Evolutionary conservation across 352 stramenopile species (phyloP).

Genomic region (Pythium phragmiticola): DNA sequence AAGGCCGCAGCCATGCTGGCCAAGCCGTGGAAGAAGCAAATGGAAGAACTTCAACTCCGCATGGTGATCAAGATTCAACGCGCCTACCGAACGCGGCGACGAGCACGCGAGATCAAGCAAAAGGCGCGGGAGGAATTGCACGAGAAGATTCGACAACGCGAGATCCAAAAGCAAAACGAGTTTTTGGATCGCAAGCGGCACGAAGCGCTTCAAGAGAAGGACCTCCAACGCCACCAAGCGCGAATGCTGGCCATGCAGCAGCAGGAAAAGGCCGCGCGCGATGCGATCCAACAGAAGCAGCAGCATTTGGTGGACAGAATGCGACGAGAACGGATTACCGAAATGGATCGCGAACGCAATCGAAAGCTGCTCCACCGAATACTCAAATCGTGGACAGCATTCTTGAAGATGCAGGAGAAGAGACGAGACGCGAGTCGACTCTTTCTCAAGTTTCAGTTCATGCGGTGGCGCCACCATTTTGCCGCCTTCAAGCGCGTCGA

Average conservation of each 20-base stretch:
- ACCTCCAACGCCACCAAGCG: constrained; percentile 53
- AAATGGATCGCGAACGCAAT: constrained; percentile 32
- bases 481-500: constrained; percentile 27
- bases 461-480: constrained; percentile 53
- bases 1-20: constrained; percentile 51
- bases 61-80: constrained; percentile 78
- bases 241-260: constrained; percentile 52
- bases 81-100: constrained; percentile 49
- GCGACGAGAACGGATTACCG: constrained; percentile 45
- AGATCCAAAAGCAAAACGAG: constrained; percentile 46
- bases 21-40: constrained; percentile 68
- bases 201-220: constrained; percentile 49
- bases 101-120: constrained; percentile 39
- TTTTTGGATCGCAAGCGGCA: constrained; percentile 58
- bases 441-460: constrained; percentile 65
- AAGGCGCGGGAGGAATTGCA: constrained; percentile 50
- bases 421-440: constrained; percentile 45
- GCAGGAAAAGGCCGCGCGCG: constrained; percentile 44
- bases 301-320: constrained; percentile 46
- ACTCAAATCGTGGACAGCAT: constrained; percentile 38
- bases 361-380: constrained; percentile 27
- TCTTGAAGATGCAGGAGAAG: constrained; percentile 35
- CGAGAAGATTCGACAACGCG: constrained; percentile 49
- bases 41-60: constrained; percentile 60
- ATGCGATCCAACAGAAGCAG: constrained; percentile 40